phyloP scores from a whole-genome alignment of 768 basidiomycete species.

The Neoboletus magnificus region DNA sequence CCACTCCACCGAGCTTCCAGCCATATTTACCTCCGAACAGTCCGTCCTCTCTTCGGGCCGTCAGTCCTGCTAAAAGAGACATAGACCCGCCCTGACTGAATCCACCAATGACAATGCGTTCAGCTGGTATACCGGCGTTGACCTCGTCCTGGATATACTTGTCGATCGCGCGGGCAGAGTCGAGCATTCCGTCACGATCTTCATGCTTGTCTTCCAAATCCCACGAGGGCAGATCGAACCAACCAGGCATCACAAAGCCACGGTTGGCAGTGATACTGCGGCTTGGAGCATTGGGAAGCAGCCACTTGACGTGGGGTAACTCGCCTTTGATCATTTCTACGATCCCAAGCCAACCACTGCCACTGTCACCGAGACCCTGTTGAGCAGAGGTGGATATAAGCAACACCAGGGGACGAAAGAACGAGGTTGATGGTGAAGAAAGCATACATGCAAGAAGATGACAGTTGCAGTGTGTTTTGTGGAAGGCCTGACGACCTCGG shows the following conservation, averaged over 20 bases:
- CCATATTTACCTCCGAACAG: conserved; percentile 36
- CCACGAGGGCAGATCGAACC: conserved; percentile 79
- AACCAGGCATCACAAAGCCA: conserved; percentile 65
- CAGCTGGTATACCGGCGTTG: conserved; percentile 60
- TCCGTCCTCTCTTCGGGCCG: conserved; percentile 24
- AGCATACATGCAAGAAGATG: conserved; percentile 82
- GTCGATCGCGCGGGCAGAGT: conserved; percentile 58
- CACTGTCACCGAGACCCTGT: conserved; percentile 75
- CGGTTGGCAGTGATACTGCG: conserved; percentile 76
- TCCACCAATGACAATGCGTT: conserved; percentile 80
- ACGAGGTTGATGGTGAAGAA: neutral
- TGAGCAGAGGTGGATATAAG: conserved; percentile 2
- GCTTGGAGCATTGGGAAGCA: conserved; percentile 41
- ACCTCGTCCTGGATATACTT: conserved; percentile 73
- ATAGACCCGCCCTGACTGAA: conserved; percentile 87
- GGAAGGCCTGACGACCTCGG: conserved; percentile 50
- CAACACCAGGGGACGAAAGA: conserved; percentile 2
- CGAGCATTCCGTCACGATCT: conserved; percentile 60
- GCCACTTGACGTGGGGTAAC: conserved; percentile 82
- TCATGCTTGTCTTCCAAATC: conserved; percentile 53
- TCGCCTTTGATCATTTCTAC: conserved; percentile 61
- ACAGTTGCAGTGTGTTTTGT: conserved; percentile 79
- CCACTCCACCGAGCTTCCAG: conserved; percentile 68
- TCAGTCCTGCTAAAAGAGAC: conserved; percentile 68
- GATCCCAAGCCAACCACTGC: conserved; percentile 73